Percentiles rank a stretch among this genome's conserved stretches.
Conservation (phyloP, 169 alveolate species). For the Toxoplasma gondii region DNA sequence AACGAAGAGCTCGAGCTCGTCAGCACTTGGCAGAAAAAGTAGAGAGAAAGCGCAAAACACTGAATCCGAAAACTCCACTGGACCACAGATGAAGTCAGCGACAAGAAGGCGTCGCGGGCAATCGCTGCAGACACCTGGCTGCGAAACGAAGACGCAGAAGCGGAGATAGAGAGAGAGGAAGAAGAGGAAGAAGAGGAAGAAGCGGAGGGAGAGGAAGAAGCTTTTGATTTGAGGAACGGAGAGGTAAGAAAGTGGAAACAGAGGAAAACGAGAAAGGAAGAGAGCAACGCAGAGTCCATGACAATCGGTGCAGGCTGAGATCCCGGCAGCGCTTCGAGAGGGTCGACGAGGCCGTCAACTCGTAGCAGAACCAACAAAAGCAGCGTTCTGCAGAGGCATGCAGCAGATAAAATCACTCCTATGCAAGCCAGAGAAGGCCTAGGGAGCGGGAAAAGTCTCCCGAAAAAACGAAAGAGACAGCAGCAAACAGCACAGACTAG, state of each 20-base stretch:
- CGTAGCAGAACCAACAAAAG: background rate
- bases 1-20: background rate
- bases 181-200: background rate
- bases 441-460: too few relatives aligned
- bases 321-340: constrained; percentile 10
- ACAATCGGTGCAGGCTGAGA: background rate
- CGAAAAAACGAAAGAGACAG: too few relatives aligned
- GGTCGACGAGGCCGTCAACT: background rate
- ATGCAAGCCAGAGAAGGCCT: too few relatives aligned
- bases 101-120: background rate
- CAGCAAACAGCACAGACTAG: too few relatives aligned
- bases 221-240: background rate
- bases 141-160: background rate
- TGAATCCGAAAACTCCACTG: background rate
- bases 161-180: background rate
- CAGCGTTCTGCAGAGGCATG: background rate
- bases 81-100: background rate
- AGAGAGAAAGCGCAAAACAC: background rate
- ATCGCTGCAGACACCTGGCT: background rate
- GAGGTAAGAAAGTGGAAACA: background rate
- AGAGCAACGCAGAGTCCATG: background rate
- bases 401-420: background rate
- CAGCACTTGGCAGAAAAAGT: background rate
- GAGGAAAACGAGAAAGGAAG: background rate
- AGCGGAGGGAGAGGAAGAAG: background rate